Percentiles rank a stretch among this genome's conserved stretches.
Conservation (phyloP, 495 filamentous ascomycete genomes). For the Penicillium malachiteum region DNA sequence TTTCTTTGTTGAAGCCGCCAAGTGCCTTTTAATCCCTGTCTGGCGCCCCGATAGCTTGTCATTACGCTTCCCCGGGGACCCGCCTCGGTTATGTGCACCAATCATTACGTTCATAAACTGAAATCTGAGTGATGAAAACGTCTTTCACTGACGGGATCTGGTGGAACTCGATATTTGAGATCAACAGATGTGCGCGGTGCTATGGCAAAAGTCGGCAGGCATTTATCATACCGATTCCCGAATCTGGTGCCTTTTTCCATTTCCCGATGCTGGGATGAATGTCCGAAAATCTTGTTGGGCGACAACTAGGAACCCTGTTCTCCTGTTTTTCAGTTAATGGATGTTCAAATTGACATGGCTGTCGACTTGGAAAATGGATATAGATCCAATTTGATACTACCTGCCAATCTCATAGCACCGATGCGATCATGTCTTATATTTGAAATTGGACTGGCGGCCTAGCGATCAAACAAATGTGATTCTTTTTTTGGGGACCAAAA, state of each 20-base stretch:
- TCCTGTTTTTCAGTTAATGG: too few species aligned
- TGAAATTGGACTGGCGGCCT: too few species aligned
- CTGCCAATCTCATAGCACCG: too few species aligned
- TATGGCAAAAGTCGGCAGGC: neutral
- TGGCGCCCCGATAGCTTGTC: constrained; percentile 12
- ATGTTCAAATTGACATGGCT: too few species aligned
- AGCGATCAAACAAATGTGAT: neutral
- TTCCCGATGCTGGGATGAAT: neutral
- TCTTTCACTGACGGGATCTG: neutral
- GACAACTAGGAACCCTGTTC: too few species aligned
- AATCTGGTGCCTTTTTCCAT: neutral
- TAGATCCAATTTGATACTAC: too few species aligned
- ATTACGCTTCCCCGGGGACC: neutral
- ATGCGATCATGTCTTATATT: too few species aligned
- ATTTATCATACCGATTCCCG: neutral
- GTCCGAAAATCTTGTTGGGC: too few species aligned
- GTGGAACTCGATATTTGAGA: neutral
- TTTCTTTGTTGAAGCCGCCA: constrained; percentile 2
- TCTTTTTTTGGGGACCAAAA: neutral
- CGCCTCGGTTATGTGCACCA: neutral
- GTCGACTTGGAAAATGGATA: too few species aligned
- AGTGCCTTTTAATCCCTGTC: constrained; percentile 11
- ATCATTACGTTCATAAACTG: neutral
- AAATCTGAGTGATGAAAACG: neutral
- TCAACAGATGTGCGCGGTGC: neutral